Evolutionary conservation across 345 rosid species (phyloP).

Genomic region (Lumnitzera littorea): DNA sequence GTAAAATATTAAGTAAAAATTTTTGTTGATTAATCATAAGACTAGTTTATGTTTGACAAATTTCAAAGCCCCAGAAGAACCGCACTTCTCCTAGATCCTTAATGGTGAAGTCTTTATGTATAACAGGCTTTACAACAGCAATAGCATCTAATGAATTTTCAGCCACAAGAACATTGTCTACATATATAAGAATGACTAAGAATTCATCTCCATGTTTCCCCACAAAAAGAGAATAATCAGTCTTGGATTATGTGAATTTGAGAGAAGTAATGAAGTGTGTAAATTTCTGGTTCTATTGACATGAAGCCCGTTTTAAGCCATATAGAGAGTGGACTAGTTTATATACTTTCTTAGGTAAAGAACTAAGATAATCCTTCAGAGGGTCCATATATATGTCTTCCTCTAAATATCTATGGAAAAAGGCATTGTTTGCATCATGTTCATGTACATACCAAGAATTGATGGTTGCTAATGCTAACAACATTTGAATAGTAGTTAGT

Average conservation of each 20-base stretch:
- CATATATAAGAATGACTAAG: background rate
- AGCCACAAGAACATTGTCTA: background rate
- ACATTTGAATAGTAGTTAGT: background rate
- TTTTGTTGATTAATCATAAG: background rate
- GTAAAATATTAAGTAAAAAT: background rate
- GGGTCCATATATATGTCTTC: background rate
- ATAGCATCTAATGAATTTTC: too few relatives aligned
- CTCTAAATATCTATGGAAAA: background rate
- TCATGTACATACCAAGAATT: background rate
- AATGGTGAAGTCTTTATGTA: background rate
- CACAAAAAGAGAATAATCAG: background rate
- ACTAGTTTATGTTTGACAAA: background rate
- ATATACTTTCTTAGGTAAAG: too few relatives aligned
- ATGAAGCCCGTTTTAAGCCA: background rate
- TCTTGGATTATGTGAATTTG: background rate
- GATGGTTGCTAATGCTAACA: background rate
- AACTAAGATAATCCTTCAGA: background rate
- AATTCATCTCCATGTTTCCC: background rate
- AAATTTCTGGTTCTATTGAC: background rate
- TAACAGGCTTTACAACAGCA: too few relatives aligned
- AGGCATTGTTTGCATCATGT: background rate
- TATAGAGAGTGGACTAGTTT: background rate
- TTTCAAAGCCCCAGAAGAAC: background rate
- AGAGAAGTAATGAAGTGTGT: background rate
- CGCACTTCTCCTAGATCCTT: background rate